phyloP scores from a whole-genome alignment of 1,284 basidiomycete species.

The Pisolithus thermaeus region DNA sequence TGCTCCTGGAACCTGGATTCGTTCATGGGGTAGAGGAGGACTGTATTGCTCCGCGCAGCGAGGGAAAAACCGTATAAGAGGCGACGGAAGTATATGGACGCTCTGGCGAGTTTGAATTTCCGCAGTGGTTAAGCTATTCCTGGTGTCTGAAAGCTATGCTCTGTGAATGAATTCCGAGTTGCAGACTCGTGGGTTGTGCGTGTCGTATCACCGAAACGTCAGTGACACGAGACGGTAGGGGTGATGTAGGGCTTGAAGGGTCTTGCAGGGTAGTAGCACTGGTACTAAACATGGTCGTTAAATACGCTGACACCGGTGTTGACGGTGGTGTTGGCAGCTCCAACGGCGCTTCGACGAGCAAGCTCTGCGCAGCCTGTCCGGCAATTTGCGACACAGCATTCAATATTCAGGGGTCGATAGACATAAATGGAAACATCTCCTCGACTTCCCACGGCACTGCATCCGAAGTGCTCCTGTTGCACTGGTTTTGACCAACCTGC shows the following conservation, averaged over 20 bases:
- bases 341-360: neutral
- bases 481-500: no score
- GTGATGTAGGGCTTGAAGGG: no score
- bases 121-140: no score
- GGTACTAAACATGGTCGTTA: neutral
- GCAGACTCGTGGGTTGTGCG: slow-evolving; percentile 15
- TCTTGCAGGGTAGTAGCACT: no score
- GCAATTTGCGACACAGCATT: neutral
- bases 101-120: no score
- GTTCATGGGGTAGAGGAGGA: slow-evolving; percentile 15
- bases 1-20: slow-evolving; percentile 29
- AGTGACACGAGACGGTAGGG: neutral
- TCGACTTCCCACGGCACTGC: slow-evolving; percentile 5
- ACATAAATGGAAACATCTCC: slow-evolving; percentile 16
- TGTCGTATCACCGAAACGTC: slow-evolving; percentile 11
- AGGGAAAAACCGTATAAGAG: no score
- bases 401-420: neutral
- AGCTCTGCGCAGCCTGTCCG: neutral
- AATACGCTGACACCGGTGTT: neutral
- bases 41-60: slow-evolving; percentile 1
- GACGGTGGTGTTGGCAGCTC: neutral
- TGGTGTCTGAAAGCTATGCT: slow-evolving; percentile 10
- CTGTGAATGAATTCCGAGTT: neutral
- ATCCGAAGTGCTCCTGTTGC: neutral
- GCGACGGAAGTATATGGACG: no score